Base-by-base conservation (phyloP, 345 rosid genomes). In the Euphorbia peplus region DNA sequence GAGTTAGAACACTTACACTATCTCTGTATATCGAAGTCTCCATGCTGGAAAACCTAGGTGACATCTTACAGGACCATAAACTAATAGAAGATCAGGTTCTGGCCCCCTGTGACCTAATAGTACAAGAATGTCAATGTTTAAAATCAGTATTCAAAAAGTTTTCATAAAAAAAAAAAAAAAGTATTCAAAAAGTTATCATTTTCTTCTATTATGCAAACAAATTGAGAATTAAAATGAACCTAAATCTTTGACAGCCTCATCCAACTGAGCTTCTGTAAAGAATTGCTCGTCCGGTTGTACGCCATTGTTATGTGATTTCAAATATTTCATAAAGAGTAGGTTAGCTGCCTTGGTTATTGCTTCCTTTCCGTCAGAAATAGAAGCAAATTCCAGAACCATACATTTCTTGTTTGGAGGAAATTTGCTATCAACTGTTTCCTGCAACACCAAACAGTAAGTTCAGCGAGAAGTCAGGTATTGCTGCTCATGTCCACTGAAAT, bases 21-120 rank as follows among this genome's bases (percentile, higher is more conserved):
- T 90, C 92, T 95, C 98, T 0, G 98, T 86, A 61, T 90, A 95
- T 66, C 86, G 87, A 61, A 92, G 79, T 83, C 97, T 83, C 99
- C 99, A 91, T 5, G 95, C 86, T 10, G 99, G 98, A 75, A 95
- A 95, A 73, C 99, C 99, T 24, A 81, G 83, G 72, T 90, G 96
- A 80, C 96, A 87, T 81, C 95, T 84, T 59, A 79, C 83, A 48
- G 96, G 95, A 73, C 92, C 99, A 83, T 88, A 90, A 73, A 91
- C 89, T 54, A 95, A 82, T 41, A 91, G 72, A 62, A 95, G 86
- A 73, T 91, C 96, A 39, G 96, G 98, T 19, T 85, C 96, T 8
- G 89, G 86, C 37, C 85, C 88, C 46, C 68, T 70, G 55, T 79
- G 80, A 73, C 97, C 99, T 93, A 78, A 68, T 37, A 65, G 48